A percentile compares a stretch with the other conserved stretches of the same genome.
Evolutionary conservation across 2,329 filamentous ascomycete species (phyloP).

Genomic region (Ophiostoma ulmi): DNA sequence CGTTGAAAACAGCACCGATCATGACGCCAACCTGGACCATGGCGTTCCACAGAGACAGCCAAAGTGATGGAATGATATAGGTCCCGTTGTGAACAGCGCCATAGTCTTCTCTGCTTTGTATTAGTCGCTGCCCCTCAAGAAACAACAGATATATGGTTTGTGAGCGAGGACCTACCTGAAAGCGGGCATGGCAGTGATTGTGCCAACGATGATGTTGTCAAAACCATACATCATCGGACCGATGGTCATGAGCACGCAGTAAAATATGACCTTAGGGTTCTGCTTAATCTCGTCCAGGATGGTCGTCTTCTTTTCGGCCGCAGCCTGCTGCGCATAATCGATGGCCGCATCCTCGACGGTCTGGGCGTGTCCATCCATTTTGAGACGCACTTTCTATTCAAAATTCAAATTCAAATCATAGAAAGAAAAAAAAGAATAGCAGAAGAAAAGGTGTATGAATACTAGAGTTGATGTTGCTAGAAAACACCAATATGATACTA

Average conservation of each 20-base stretch:
- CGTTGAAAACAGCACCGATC: neutral
- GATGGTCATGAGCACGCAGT: neutral
- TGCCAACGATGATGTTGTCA: neutral
- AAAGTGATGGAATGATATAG: neutral
- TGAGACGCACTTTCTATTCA: neutral
- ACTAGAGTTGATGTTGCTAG: neutral
- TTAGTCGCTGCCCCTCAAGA: neutral
- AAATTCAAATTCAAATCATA: too few relatives aligned
- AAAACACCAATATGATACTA: too few relatives aligned
- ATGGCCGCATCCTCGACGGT: neutral
- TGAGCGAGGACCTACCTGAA: neutral
- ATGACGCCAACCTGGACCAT: neutral
- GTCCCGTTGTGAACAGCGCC: neutral
- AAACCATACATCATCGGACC: neutral
- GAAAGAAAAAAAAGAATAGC: neutral
- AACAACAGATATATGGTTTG: too few relatives aligned
- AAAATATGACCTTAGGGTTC: neutral
- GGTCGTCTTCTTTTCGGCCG: neutral
- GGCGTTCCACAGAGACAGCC: neutral
- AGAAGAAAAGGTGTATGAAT: neutral
- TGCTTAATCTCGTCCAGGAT: neutral
- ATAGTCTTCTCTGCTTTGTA: neutral
- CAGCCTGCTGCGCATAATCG: neutral
- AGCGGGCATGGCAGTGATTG: neutral
- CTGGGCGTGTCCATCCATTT: neutral